These are phyloP conservation scores for Debaryomycetaceae sp. DNA, from an alignment of 1,139 yeast species.

Conservation along the genomic window DNA sequence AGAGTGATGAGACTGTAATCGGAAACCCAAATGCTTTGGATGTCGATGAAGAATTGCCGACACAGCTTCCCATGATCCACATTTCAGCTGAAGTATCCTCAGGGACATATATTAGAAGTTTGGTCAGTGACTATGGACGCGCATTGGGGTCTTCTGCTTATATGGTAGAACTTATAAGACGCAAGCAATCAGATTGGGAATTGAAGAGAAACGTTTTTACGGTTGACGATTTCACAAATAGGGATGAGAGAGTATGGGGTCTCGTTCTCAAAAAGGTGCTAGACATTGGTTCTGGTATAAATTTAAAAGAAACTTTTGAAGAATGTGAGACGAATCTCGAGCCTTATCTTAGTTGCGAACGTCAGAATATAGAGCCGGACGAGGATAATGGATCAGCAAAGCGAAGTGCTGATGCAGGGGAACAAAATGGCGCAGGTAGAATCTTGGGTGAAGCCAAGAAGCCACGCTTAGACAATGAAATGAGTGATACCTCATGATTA, in stretches of 20 bases:
- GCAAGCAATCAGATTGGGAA: slow-evolving; percentile 80
- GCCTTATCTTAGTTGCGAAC: slow-evolving; percentile 7
- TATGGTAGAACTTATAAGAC: slow-evolving; percentile 80
- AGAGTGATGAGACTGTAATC: slow-evolving; percentile 26
- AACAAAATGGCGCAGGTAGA: too few relatives aligned
- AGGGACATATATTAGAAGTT: slow-evolving; percentile 90
- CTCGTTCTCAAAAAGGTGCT: slow-evolving; percentile 54
- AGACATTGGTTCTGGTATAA: slow-evolving; percentile 28
- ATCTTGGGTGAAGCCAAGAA: too few relatives aligned
- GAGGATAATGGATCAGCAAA: too few relatives aligned
- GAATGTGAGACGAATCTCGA: slow-evolving; percentile 10
- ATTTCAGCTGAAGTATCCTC: slow-evolving; percentile 81
- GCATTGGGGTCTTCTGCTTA: slow-evolving; percentile 80
- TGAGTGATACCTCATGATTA: background rate
- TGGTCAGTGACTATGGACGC: slow-evolving; percentile 85
- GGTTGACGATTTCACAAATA: slow-evolving; percentile 57
- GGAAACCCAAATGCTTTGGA: slow-evolving; percentile 23
- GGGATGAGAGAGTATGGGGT: slow-evolving; percentile 65
- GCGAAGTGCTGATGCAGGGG: too few relatives aligned
- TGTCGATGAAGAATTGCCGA: slow-evolving; percentile 26
- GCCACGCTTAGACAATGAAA: background rate
- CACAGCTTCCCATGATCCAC: slow-evolving; percentile 59
- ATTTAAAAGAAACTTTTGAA: slow-evolving; percentile 23
- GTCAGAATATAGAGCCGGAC: too few relatives aligned
- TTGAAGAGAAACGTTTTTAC: slow-evolving; percentile 68